Conservation (phyloP, 75 land plant genomes). For the Gnetum montanum region DNA sequence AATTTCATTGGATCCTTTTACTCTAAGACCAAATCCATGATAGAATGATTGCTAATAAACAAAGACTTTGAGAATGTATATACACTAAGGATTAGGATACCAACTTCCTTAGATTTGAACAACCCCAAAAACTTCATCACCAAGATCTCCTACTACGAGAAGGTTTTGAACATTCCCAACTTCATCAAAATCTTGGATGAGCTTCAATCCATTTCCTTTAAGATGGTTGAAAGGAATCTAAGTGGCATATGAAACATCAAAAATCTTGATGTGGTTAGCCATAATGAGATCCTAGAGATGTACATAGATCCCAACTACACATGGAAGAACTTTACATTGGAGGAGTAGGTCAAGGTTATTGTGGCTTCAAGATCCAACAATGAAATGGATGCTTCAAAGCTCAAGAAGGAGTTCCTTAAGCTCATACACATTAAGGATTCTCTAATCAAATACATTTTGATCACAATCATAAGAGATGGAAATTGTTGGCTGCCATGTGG, state of each 20-base stretch:
- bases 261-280: slow-evolving; percentile 59
- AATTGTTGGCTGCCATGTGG: no score
- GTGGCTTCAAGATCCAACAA: slow-evolving; percentile 72
- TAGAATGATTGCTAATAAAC: not conserved
- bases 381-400: slow-evolving; percentile 54
- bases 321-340: slow-evolving; percentile 61
- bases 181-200: slow-evolving; percentile 70
- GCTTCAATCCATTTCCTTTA: slow-evolving; percentile 57
- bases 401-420: slow-evolving; percentile 52
- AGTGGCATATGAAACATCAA: slow-evolving; percentile 55
- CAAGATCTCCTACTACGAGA: slow-evolving; percentile 58
- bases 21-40: slow-evolving; percentile 74
- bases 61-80: slow-evolving; percentile 65
- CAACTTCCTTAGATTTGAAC: slow-evolving; percentile 45
- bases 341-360: slow-evolving; percentile 72
- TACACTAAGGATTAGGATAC: slow-evolving; percentile 66
- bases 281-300: slow-evolving; percentile 66
- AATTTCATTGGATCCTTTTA: slow-evolving; percentile 63
- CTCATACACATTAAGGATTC: slow-evolving; percentile 51
- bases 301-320: slow-evolving; percentile 54
- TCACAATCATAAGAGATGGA: no score
- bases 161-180: slow-evolving; percentile 72
- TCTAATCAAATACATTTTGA: slow-evolving; percentile 50
- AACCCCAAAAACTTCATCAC: slow-evolving; percentile 77
- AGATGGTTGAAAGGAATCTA: slow-evolving; percentile 65